These are phyloP conservation scores for Pyrenochaeta sp. DNA, from an alignment of 2,329 filamentous ascomycete genomes.

Conservation along the genomic window DNA sequence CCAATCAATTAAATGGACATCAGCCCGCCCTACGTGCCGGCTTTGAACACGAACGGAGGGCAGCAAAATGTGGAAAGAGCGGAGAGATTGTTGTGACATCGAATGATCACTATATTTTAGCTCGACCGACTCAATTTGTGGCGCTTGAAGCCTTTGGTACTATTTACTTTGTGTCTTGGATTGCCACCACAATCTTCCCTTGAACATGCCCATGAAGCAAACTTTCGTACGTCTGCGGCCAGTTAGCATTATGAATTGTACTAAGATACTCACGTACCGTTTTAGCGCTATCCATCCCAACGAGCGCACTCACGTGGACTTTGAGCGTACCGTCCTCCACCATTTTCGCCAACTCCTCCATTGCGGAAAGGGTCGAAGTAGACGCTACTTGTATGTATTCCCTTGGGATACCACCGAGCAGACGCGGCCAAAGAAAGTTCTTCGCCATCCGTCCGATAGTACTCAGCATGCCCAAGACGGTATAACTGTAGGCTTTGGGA, in stretches of 20 bases:
- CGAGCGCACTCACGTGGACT: conserved; percentile 9
- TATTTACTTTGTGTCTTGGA: neutral
- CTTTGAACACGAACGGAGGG: too few species aligned
- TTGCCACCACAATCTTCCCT: conserved; percentile 14
- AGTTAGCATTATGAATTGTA: neutral
- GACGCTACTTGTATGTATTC: conserved; percentile 20
- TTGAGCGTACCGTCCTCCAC: conserved; percentile 12
- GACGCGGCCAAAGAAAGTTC: conserved; percentile 20
- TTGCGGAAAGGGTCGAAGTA: conserved; percentile 6
- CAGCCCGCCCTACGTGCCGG: too few species aligned
- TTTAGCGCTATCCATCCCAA: conserved; percentile 12
- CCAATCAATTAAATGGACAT: neutral
- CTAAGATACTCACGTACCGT: conserved; percentile 9
- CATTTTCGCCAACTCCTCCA: conserved; percentile 15
- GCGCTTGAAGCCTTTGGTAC: neutral
- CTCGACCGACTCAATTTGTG: too few species aligned
- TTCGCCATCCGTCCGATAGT: conserved; percentile 18
- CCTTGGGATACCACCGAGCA: conserved; percentile 22
- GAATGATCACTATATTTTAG: too few species aligned
- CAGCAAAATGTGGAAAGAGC: too few species aligned
- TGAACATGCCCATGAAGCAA: conserved; percentile 9
- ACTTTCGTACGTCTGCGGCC: conserved; percentile 7
- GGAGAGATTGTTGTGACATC: too few species aligned
- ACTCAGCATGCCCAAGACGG: conserved; percentile 9
- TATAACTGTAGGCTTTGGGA: conserved; percentile 11